phyloP scores from a whole-genome alignment of 305 asterid genomes.

The Fraxinus ornus region DNA sequence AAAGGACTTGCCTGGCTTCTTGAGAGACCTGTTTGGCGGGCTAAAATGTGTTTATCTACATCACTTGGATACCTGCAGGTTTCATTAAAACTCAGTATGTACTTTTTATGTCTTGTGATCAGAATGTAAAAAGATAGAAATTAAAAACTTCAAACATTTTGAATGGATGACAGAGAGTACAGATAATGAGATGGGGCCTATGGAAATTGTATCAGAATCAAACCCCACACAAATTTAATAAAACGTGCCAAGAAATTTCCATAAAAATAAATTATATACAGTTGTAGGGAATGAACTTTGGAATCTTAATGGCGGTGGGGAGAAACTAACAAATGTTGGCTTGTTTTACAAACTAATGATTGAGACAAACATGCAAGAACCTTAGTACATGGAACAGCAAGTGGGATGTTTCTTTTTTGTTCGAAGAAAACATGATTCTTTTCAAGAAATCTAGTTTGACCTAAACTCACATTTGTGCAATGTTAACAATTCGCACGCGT shows the following conservation, averaged over 20 bases:
- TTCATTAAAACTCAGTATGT: background rate
- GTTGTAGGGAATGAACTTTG: constrained; percentile 17
- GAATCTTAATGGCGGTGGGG: constrained; percentile 33
- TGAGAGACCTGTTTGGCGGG: constrained; percentile 98
- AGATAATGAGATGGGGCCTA: constrained; percentile 39
- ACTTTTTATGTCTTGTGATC: background rate
- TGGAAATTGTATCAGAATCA: constrained; percentile 31
- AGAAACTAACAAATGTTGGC: constrained; percentile 37
- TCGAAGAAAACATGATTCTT: constrained; percentile 24
- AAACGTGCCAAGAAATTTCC: constrained; percentile 24
- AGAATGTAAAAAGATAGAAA: background rate
- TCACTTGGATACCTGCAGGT: constrained; percentile 91
- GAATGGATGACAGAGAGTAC: constrained; percentile 4
- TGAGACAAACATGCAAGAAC: constrained; percentile 33
- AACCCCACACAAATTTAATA: constrained; percentile 38
- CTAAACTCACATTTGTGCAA: background rate
- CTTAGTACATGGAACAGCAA: constrained; percentile 25
- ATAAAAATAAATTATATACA: background rate
- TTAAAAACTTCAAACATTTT: background rate
- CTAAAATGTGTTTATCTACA: constrained; percentile 90
- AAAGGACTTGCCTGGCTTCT: constrained; percentile 94
- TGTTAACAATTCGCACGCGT: background rate
- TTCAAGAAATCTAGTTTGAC: constrained; percentile 18
- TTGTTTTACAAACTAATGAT: constrained; percentile 38
- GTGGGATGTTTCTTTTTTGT: constrained; percentile 18